These are phyloP conservation scores for Colletotrichum nymphaeae DNA, from an alignment of 2,329 filamentous ascomycete species.

Conservation along the genomic window DNA sequence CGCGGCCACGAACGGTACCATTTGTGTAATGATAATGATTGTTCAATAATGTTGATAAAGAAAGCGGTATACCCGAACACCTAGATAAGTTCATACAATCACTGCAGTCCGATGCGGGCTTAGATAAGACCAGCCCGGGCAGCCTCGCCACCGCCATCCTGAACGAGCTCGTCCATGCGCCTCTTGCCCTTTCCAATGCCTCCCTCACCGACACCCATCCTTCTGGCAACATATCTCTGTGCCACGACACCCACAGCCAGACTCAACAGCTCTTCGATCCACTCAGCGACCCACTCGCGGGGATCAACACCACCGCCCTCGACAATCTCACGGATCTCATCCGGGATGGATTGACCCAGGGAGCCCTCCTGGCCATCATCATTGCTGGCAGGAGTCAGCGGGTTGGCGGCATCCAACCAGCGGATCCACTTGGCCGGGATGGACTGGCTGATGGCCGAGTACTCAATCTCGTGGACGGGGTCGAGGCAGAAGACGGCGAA, in stretches of 20 bases:
- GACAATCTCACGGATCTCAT: constrained; percentile 89
- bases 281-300: constrained; percentile 96
- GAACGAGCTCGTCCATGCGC: constrained; percentile 65
- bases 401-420: constrained; percentile 86
- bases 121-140: constrained; percentile 35
- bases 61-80: constrained; percentile 34
- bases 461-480: constrained; percentile 91
- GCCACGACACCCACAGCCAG: constrained; percentile 87
- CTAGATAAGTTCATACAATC: constrained; percentile 15
- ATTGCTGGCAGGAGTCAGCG: constrained; percentile 64
- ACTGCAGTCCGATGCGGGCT: not conserved
- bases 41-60: not conserved
- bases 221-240: constrained; percentile 91
- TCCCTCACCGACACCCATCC: constrained; percentile 96
- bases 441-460: constrained; percentile 83
- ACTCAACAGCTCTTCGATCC: constrained; percentile 89
- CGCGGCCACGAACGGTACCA: not conserved
- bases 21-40: not conserved
- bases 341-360: constrained; percentile 66
- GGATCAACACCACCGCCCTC: constrained; percentile 83
- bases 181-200: constrained; percentile 71
- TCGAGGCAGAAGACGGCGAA: constrained; percentile 88
- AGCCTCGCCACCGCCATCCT: constrained; percentile 48
- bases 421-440: constrained; percentile 87
- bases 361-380: constrained; percentile 55